Evolutionary conservation across 208 protist species (phyloP), one percentile per base, ranked within the genome.

Genomic region (Leishmania major): DNA sequence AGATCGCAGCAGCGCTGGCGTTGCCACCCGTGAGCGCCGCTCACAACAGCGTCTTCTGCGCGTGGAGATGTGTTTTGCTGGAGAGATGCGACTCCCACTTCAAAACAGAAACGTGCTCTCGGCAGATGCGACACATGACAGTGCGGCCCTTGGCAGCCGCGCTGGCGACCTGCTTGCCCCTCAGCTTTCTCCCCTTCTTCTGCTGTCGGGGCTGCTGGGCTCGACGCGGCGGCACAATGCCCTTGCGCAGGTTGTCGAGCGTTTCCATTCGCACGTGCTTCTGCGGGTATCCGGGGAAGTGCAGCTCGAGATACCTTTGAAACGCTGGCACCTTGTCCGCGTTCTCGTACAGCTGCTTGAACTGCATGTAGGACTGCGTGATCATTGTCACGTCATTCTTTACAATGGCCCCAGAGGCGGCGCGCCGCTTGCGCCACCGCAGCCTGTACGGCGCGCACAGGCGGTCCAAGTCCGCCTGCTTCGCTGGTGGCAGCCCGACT

Each of bases 211-310:
- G 43, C 53, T 78, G 74, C 62, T 81, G 84, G 64, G 87, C 67
- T 75, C 90, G 86, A 0, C 92, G 91, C 45, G 92, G 91, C 11
- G 91, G 92, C 53, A 94, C 91, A 25, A 79, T 84, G 60, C 88
- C 92, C 10, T 86, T 87, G 51, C 75, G 77, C 8, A 96, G 77
- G 74, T 92, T 89, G 64, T 87, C 75, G 62, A 90, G 75, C 43
- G 85, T 89, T 78, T 96, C 90, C 92, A 96, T 96, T 37, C 92
- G 86, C n/a, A 79, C 76, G 86, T 96, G 92, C 84, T 96, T 96
- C 17, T 80, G 37, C 4, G 92, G 92, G 86, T 96, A 96, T 17
- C 89, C 90, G 40, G 92, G 90, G 71, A 93, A 96, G 83, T 94
- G 89, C 60, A 70, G 17, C 31, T 91, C 77, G 2, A 96, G 45